These are phyloP conservation scores for Panellus pusillus DNA, from an alignment of 768 basidiomycete genomes.

Conservation along the genomic window DNA sequence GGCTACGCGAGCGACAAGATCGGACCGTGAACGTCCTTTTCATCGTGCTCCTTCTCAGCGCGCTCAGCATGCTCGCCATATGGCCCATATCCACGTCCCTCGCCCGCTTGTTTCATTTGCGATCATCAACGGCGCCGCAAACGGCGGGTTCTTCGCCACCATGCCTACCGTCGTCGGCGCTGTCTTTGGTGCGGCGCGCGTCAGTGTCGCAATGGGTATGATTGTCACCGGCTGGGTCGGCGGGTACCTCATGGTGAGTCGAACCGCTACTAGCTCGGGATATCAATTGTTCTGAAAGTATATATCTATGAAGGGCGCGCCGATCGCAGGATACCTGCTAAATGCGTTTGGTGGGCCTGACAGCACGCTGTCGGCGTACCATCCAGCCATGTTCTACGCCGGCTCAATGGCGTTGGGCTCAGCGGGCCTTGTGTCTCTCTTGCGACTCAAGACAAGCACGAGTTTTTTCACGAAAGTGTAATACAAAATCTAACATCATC, in stretches of 20 bases:
- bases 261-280: neutral
- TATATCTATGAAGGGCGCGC: constrained; percentile 23
- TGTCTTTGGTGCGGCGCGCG: constrained; percentile 28
- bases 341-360: constrained; percentile 25
- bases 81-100: constrained; percentile 30
- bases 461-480: constrained; percentile 12
- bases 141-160: constrained; percentile 34
- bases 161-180: constrained; percentile 32
- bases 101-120: constrained; percentile 26
- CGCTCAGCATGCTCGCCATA: constrained; percentile 31
- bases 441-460: constrained; percentile 8
- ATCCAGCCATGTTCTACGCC: constrained; percentile 32
- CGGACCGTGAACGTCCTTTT: constrained; percentile 29
- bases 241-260: constrained; percentile 23
- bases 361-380: constrained; percentile 24
- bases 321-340: constrained; percentile 30
- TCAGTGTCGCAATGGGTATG: constrained; percentile 35
- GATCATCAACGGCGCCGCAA: constrained; percentile 29
- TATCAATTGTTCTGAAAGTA: neutral
- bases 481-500: too few relatives aligned
- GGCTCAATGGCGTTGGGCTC: constrained; percentile 28
- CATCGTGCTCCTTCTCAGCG: constrained; percentile 28
- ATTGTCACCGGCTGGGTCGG: constrained; percentile 31
- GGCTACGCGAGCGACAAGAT: constrained; percentile 30
- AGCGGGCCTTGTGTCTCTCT: constrained; percentile 19